Conservation (phyloP, 768 basidiomycete genomes). For the Kwoniella dendrophila region DNA sequence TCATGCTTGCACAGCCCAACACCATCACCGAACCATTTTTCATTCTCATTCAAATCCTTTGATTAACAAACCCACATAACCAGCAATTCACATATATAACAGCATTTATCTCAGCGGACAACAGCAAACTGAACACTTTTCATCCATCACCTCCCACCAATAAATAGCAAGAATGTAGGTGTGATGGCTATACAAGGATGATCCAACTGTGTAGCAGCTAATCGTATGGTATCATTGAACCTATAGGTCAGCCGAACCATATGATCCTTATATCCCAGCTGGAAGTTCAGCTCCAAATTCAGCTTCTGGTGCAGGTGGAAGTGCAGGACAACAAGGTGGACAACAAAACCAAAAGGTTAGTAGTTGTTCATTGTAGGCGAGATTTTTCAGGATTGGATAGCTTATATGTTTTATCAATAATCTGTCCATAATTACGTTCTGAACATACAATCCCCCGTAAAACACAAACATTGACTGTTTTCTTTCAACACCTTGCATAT, state of each 20-base stretch:
- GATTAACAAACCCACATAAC: no score
- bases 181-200: not conserved
- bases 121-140: no score
- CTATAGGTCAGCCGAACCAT: conserved; percentile 83
- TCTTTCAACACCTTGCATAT: not conserved
- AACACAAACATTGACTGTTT: not conserved
- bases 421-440: not conserved
- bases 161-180: not conserved
- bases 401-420: no score
- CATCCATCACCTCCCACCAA: no score
- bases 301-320: conserved; percentile 47
- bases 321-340: conserved; percentile 57
- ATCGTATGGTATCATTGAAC: not conserved
- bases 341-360: conserved; percentile 60
- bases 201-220: not conserved
- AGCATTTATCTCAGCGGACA: no score
- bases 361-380: no score
- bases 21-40: no score
- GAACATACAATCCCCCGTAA: not conserved
- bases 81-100: no score
- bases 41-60: no score
- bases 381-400: no score
- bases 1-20: no score
- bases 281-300: conserved; percentile 65
- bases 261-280: conserved; percentile 96